Evolutionary conservation across 2,329 filamentous ascomycete species (phyloP), one percentile per base, ranked within the genome.

Genomic region (Aspergillus proliferans): DNA sequence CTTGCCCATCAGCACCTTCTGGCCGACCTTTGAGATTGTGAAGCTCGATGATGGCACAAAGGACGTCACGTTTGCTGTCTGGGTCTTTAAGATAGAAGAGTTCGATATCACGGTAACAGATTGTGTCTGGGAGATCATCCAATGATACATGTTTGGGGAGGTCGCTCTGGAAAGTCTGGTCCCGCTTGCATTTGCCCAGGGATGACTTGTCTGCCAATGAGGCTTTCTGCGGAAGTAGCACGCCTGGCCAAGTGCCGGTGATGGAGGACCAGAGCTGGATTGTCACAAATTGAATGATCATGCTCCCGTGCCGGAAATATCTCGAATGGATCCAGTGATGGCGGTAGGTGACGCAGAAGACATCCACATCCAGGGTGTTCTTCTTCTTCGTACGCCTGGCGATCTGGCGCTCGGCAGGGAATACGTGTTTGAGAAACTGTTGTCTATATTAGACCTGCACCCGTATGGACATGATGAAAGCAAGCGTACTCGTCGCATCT

Each of bases 1-100:
- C 58, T 61, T 64, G 64, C 54, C 59, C 15, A 56, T 65, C 46
- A 49, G 58, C 43, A 5, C 55, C 58, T 56, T 65, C 56, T 21
- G 45, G 57, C 15, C 47, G 51, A 52, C 55, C 61, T 57, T 61
- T 63, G 0, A 63, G 49, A 34, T 63, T 63, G 2, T 48, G 41
- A 56, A 64, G 63, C 56, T 62, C 47, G 4, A 65, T 62, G 9
- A 63, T 50, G 0, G 55, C 45, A 56, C 34, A 65, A 15, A 63
- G 55, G n/a, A 63, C 44, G 46, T 65, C 55, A 15, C 15, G 15
- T 15, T 15, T 15, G 15, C 15, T 15, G 15, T 15, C 15, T 15
- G 15, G 15, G 15, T 15, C 15, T 15, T 15, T 15, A 15, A 15
- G 15, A 15, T 15, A 15, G 15, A 15, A 15, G 15, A 15, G 15